phyloP scores from a whole-genome alignment of 441 rosid genomes.

The Arabidopsis hybrid region DNA sequence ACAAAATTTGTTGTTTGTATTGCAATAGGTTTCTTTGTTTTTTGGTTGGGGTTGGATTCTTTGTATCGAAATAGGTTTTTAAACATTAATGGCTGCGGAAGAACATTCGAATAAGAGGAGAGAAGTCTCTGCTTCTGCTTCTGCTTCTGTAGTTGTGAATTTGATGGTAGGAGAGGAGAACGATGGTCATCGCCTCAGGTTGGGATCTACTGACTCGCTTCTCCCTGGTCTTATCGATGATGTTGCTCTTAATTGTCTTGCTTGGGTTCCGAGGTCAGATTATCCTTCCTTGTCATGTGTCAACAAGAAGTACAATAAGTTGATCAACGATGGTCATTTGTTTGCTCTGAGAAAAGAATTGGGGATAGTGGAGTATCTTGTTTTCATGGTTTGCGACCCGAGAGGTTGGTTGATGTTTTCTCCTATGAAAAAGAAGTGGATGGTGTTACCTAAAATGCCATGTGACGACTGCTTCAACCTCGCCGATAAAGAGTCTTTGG shows the following conservation, averaged over 20 bases:
- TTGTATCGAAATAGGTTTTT: conserved; percentile 39
- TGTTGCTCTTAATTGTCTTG: conserved; percentile 72
- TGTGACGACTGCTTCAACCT: conserved; percentile 82
- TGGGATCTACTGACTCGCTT: conserved; percentile 70
- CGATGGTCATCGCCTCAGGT: conserved; percentile 53
- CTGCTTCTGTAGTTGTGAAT: conserved; percentile 32
- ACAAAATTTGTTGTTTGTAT: conserved; percentile 26
- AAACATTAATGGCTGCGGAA: conserved; percentile 47
- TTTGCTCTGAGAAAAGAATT: conserved; percentile 64
- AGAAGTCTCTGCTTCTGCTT: conserved; percentile 41
- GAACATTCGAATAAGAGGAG: conserved; percentile 46
- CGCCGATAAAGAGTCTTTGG: conserved; percentile 83
- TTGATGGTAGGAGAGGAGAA: conserved; percentile 54
- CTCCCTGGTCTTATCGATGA: conserved; percentile 81
- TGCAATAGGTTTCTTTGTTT: conserved; percentile 21
- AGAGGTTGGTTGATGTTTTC: conserved; percentile 85
- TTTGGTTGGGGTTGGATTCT: conserved; percentile 44
- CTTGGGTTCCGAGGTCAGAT: conserved; percentile 66
- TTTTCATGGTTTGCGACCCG: conserved; percentile 75
- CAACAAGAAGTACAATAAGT: conserved; percentile 63
- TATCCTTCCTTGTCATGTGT: conserved; percentile 62
- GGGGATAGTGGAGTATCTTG: conserved; percentile 66
- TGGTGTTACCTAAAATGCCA: conserved; percentile 75
- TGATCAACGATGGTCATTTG: conserved; percentile 57
- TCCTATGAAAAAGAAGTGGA: conserved; percentile 68